Conservation (phyloP, 164 flowering plant genomes). For the Euptelea pleiosperma region DNA sequence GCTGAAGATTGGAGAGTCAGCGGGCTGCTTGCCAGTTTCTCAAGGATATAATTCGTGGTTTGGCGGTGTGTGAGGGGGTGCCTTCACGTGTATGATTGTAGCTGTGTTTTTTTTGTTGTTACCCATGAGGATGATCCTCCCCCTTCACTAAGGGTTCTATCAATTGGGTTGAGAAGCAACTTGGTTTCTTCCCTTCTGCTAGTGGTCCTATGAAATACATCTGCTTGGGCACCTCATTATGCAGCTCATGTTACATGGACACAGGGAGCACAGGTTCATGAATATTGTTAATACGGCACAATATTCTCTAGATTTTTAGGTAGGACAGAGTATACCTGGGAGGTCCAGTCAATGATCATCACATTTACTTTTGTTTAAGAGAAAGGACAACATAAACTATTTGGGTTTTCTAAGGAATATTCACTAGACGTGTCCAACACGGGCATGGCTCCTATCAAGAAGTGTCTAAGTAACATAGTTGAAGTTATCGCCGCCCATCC, state of each 20-base stretch:
- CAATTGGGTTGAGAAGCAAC: slow-evolving; percentile 23
- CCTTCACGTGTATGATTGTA: slow-evolving; percentile 9
- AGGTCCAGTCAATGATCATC: no score
- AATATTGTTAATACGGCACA: slow-evolving; percentile 6
- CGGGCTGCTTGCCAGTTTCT: slow-evolving; percentile 93
- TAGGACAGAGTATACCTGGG: no score
- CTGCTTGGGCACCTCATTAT: slow-evolving; percentile 15
- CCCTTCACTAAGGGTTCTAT: slow-evolving; percentile 10
- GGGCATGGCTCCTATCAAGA: slow-evolving; percentile 30
- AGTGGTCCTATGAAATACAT: slow-evolving; percentile 13
- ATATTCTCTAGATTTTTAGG: slow-evolving; percentile 4
- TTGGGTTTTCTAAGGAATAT: slow-evolving; percentile 11
- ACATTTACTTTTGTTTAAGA: slow-evolving; percentile 3
- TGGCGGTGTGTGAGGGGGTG: slow-evolving; percentile 36
- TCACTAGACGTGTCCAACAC: slow-evolving; percentile 18
- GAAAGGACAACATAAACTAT: neutral
- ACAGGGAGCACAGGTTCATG: slow-evolving; percentile 22
- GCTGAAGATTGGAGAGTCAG: slow-evolving; percentile 53
- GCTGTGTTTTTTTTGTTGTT: slow-evolving; percentile 6
- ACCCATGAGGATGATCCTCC: slow-evolving; percentile 18
- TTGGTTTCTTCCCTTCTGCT: slow-evolving; percentile 12
- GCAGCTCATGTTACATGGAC: slow-evolving; percentile 47
- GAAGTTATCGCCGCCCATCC: slow-evolving; percentile 57
- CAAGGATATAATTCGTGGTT: slow-evolving; percentile 53
- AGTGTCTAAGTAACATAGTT: slow-evolving; percentile 48